Percentiles rank a stretch among this genome's conserved stretches.
These are phyloP conservation scores for Trichosporon sp. DNA, from an alignment of 1,284 basidiomycete genomes.

Conservation along the genomic window DNA sequence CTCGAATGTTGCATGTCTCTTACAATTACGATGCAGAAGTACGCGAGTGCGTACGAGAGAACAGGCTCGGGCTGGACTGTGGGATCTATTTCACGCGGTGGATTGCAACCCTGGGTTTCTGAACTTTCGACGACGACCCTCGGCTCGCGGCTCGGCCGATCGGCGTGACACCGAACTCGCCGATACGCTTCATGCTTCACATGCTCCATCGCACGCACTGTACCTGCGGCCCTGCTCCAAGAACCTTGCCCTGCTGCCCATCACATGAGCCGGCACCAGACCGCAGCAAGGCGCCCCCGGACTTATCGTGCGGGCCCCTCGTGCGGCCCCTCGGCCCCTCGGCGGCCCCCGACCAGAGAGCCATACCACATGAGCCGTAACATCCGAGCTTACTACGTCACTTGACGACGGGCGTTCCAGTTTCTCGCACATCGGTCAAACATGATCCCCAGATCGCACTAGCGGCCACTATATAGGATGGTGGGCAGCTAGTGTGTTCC, in stretches of 20 bases:
- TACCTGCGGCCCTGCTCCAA: conserved; percentile 3
- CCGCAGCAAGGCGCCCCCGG: neutral
- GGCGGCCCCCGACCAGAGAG: conserved; percentile 1
- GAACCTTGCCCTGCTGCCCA: neutral
- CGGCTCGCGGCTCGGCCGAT: neutral
- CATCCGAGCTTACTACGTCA: conserved; percentile 13
- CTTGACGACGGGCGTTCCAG: conserved; percentile 6
- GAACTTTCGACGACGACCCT: neutral
- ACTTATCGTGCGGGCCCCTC: too few relatives aligned
- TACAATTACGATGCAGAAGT: neutral
- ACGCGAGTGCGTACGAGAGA: neutral
- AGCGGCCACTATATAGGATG: neutral
- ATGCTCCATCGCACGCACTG: conserved; percentile 7
- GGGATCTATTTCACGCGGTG: neutral
- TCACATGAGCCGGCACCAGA: conserved; percentile 15
- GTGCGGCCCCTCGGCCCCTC: neutral
- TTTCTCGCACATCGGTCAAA: neutral
- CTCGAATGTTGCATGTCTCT: neutral
- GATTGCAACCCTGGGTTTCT: neutral
- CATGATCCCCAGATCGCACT: neutral
- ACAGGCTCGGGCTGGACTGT: neutral
- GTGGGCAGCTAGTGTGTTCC: neutral
- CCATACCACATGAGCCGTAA: neutral
- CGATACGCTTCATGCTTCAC: conserved; percentile 8
- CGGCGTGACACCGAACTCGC: conserved; percentile 15